phyloP scores from a whole-genome alignment of 768 basidiomycete genomes.

The Pleurotus eryngii region DNA sequence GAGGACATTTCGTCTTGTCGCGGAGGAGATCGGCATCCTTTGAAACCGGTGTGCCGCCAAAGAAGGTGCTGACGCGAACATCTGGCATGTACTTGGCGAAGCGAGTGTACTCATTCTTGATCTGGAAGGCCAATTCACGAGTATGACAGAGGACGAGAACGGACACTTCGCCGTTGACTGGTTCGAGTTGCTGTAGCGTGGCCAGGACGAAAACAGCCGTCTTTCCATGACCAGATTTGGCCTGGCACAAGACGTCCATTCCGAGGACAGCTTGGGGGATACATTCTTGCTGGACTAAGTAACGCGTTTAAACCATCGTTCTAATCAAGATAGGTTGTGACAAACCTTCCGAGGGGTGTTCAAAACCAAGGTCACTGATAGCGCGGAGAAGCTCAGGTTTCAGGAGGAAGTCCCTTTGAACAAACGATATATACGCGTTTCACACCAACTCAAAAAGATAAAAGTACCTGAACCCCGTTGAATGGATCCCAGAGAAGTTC shows the following conservation, averaged over 20 bases:
- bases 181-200: constrained; percentile 96
- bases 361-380: constrained; percentile 99
- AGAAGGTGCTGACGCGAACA: constrained; percentile 96
- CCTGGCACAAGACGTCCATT: constrained; percentile 99
- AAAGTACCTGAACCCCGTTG: constrained; percentile 94
- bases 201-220: constrained; percentile 99
- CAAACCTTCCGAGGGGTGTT: constrained; percentile 98
- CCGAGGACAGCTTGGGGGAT: constrained; percentile 99
- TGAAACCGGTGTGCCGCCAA: constrained; percentile 91
- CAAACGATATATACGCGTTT: constrained; percentile 15
- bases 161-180: constrained; percentile 96
- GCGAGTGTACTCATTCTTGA: constrained; percentile 99
- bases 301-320: background rate
- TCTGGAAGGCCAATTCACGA: constrained; percentile 98
- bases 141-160: constrained; percentile 99
- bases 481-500: constrained; percentile 99
- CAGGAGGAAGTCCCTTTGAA: constrained; percentile 86
- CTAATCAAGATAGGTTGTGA: constrained; percentile 5
- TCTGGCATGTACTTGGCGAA: constrained; percentile 99
- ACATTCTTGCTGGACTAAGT: constrained; percentile 96
- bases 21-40: constrained; percentile 93
- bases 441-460: background rate
- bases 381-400: constrained; percentile 97
- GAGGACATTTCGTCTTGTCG: constrained; percentile 96
- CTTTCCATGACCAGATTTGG: constrained; percentile 98